Evolutionary conservation across 2,329 filamentous ascomycete genomes (phyloP).

Genomic region (Aspergillus intermedius): DNA sequence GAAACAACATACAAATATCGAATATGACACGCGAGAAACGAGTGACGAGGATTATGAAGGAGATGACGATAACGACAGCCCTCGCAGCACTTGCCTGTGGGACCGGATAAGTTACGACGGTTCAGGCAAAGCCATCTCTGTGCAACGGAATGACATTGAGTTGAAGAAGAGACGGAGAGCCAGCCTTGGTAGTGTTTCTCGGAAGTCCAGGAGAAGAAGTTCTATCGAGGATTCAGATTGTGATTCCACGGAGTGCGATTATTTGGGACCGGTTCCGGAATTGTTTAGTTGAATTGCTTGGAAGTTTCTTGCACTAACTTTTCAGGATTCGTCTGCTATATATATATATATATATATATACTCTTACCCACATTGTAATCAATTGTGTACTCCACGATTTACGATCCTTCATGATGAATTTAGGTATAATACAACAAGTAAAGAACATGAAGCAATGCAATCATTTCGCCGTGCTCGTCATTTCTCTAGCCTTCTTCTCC

Average conservation of each 20-base stretch:
- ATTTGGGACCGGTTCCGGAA: too few species aligned
- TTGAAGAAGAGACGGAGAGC: too few species aligned
- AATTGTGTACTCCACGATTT: too few species aligned
- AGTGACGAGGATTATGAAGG: background rate
- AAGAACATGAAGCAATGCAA: background rate
- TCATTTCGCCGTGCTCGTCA: slow-evolving; percentile 14
- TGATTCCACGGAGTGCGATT: too few species aligned
- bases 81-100: background rate
- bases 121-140: background rate
- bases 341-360: too few species aligned
- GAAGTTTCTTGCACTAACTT: too few species aligned
- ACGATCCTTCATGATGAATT: background rate
- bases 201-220: background rate
- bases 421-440: background rate
- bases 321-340: too few species aligned
- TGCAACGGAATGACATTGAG: too few species aligned
- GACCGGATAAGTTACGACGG: background rate
- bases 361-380: too few species aligned
- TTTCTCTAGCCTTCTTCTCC: slow-evolving; percentile 30
- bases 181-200: background rate
- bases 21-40: background rate
- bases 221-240: too few species aligned
- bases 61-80: background rate
- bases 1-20: background rate
- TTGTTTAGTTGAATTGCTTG: too few species aligned